phyloP scores from a whole-genome alignment of 2,329 filamentous ascomycete species.

The Hypomyces perniciosus region DNA sequence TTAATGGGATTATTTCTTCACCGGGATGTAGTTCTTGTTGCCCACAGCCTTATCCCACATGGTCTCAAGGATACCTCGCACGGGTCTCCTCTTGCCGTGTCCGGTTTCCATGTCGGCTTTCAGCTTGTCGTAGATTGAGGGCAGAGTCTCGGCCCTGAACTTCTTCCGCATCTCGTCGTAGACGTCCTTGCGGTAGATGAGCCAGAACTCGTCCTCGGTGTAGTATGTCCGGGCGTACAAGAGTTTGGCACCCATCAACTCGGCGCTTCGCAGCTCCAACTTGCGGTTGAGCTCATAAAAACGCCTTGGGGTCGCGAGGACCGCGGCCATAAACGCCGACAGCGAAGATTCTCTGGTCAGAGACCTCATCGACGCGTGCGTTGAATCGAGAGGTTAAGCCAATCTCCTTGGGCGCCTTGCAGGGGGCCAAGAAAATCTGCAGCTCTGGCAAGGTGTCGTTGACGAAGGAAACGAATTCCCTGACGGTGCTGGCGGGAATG shows the following conservation, averaged over 20 bases:
- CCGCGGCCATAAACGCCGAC: constrained; percentile 41
- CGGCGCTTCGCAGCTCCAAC: constrained; percentile 41
- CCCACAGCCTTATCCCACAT: constrained; percentile 25
- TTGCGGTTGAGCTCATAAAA: constrained; percentile 41
- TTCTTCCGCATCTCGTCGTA: constrained; percentile 43
- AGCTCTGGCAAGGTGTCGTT: constrained; percentile 26
- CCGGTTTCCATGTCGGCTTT: constrained; percentile 29
- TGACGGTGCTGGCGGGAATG: constrained; percentile 22
- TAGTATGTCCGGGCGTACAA: constrained; percentile 52
- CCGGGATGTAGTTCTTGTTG: constrained; percentile 23
- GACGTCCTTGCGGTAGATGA: constrained; percentile 42
- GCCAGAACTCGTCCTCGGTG: constrained; percentile 48
- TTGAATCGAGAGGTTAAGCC: constrained; percentile 29
- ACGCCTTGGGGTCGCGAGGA: constrained; percentile 30
- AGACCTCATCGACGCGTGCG: constrained; percentile 24
- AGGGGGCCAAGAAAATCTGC: constrained; percentile 25
- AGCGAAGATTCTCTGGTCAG: constrained; percentile 34
- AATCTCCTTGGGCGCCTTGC: constrained; percentile 22
- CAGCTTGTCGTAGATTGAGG: constrained; percentile 48
- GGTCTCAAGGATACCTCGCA: constrained; percentile 23
- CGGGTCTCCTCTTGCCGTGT: constrained; percentile 20
- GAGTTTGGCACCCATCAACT: constrained; percentile 49
- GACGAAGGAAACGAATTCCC: constrained; percentile 23
- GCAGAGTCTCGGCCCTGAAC: constrained; percentile 42
- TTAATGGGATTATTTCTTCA: constrained; percentile 17